Evolutionary conservation across 139 green algal genomes (phyloP).

Genomic region (Zygnema cylindricum): DNA sequence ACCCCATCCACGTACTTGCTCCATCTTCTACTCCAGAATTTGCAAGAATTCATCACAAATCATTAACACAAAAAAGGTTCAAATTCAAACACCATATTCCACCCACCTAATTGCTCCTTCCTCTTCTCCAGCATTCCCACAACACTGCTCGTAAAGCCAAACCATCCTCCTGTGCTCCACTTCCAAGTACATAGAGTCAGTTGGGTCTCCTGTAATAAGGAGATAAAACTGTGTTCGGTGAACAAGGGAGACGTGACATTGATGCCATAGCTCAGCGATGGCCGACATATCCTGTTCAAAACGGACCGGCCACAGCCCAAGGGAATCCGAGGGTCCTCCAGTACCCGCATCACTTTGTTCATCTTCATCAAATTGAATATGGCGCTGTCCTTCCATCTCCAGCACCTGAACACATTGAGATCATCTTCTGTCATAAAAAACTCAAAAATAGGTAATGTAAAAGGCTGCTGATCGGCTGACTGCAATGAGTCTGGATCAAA

Average conservation of each 20-base stretch:
- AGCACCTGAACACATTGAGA: constrained; percentile 15
- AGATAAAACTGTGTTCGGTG: constrained; percentile 60
- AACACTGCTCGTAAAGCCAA: constrained; percentile 43
- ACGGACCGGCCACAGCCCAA: neutral
- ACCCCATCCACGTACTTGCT: no score
- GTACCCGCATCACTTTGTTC: neutral
- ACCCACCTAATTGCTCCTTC: neutral
- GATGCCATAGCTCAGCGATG: constrained; percentile 55
- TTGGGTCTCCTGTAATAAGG: constrained; percentile 26
- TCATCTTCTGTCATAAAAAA: no score
- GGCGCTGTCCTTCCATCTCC: constrained; percentile 18
- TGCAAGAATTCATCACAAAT: no score
- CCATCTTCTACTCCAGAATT: no score
- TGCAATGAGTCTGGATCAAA: no score
- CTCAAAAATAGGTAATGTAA: no score
- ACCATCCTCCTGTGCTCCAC: constrained; percentile 46
- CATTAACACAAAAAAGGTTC: neutral
- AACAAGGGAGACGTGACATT: constrained; percentile 53
- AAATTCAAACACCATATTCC: neutral
- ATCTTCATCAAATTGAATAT: constrained; percentile 22
- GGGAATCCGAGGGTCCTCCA: neutral
- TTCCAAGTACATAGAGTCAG: constrained; percentile 55
- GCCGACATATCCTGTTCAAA: constrained; percentile 41
- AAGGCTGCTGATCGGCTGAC: no score
- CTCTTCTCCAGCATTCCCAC: neutral